These are phyloP conservation scores for Geotrichum histeridarum DNA, from an alignment of 1,139 yeast species.

Conservation along the genomic window DNA sequence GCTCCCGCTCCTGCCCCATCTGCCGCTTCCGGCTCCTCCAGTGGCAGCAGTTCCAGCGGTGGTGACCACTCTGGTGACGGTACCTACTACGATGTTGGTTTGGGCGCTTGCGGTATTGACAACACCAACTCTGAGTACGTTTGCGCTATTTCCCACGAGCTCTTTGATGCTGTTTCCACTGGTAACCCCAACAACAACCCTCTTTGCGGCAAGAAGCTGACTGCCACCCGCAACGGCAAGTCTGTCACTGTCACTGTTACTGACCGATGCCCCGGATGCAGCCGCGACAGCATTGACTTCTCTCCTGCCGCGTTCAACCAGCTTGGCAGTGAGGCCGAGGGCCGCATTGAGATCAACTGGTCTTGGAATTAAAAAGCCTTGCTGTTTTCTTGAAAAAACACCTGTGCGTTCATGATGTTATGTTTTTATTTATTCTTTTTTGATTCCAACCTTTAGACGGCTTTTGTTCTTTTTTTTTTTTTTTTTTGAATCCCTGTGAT, in stretches of 20 bases:
- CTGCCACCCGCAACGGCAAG: constrained; percentile 43
- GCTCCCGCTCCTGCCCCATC: constrained; percentile 29
- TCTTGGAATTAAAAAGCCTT: constrained; percentile 22
- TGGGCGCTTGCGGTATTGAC: constrained; percentile 58
- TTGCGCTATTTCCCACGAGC: constrained; percentile 38
- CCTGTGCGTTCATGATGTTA: not conserved
- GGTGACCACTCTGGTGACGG: constrained; percentile 48
- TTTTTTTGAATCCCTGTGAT: not conserved
- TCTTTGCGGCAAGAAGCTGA: constrained; percentile 48
- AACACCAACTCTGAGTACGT: constrained; percentile 48
- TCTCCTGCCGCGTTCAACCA: constrained; percentile 50
- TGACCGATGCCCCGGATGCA: constrained; percentile 53
- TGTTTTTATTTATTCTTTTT: not conserved
- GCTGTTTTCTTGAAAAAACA: too few species aligned
- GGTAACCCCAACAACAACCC: constrained; percentile 42
- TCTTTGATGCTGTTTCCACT: constrained; percentile 33
- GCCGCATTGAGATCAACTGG: constrained; percentile 49
- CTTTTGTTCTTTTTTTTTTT: too few species aligned
- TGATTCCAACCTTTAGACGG: not conserved
- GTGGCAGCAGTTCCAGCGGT: constrained; percentile 30
- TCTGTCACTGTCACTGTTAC: constrained; percentile 49
- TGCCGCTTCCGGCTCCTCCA: constrained; percentile 23
- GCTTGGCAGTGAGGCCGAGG: constrained; percentile 44
- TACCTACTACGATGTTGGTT: constrained; percentile 53
- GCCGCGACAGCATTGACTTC: constrained; percentile 46